Evolutionary conservation across 2,329 filamentous ascomycete species (phyloP), one percentile per base, ranked within the genome.

Genomic region (Cordyceps militaris): DNA sequence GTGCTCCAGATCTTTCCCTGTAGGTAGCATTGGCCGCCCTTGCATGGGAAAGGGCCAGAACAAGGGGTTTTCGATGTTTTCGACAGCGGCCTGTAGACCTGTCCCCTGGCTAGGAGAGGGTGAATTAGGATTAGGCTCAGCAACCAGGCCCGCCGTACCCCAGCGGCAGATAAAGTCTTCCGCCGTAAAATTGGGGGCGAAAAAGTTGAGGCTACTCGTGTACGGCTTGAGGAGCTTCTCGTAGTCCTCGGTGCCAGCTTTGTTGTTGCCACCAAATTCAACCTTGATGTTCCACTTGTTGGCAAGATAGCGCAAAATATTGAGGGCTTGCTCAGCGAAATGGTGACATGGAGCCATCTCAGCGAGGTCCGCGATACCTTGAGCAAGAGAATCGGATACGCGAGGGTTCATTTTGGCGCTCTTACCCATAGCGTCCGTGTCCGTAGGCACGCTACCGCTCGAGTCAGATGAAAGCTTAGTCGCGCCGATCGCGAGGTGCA

Each of bases 11-110:
- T 75, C 71, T 30, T 72, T 64, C 0, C 79, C 79, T 0, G 67
- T 71, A 0, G 79, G 75, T 28, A 84, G 61, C 58, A 83, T 79
- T 3, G 81, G 80, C 23, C 80, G 73, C 0, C 81, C 81, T 62
- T 83, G 81, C 78, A 83, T 79, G 0, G 81, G 81, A 60, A 83
- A 84, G 0, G 81, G 80, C 81, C 81, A 84, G 63, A 83, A 83
- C 2, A 83, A 68, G 19, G 80, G 80, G 56, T 82, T 82, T 59
- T 80, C 76, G 60, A 76, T 66, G 21, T 64, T 69, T 23, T 74
- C 73, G 0, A 72, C 72, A 8, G 67, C 55, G 38, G 65, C 65
- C 50, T 66, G 64, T 5, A 67, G 43, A 11, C 26, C 59, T 1
- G 51, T 9, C 49, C 53, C 34, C 61, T 56, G 52, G 6, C 34